Evolutionary conservation across 306 rosid species (phyloP), one percentile per base, ranked within the genome.

Genomic region (Gastrolobium villosum): DNA sequence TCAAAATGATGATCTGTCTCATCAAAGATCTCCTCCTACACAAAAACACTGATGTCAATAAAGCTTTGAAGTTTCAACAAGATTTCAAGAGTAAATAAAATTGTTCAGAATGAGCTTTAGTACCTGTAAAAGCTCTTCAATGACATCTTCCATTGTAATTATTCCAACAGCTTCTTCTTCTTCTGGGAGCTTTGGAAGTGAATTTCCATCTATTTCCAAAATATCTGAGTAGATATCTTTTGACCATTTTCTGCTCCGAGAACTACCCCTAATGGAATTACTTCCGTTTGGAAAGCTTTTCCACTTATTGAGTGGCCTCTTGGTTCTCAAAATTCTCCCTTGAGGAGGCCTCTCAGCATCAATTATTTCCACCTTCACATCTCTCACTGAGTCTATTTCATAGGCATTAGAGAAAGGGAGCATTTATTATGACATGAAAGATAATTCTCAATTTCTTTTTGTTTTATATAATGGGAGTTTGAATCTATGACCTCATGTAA

Each of bases 111-210:
- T 46, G 70, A 32, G 20, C 15, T 5, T 56, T 48, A 11, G 6
- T 85, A 94, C 97, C 97, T 92, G 99, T 81, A 95, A 81, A 65
- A 95, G 99, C 88, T 95, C 97, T 82, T 93, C 98, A n/a, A 95
- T 95, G 13, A 95, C 93, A 72, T 93, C 99, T 81, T 93, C 98
- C 97, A 95, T 91, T 2, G 98, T 89, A 32, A 96, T 96, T 46
- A 96, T 73, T 10, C 99, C 99, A 28, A 91, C 96, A 55, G 97
- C 96, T 84, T 87, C 98, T 86, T 90, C 98, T 83, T 88, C 88
- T 64, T 96, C 90, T 0, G 87, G 94, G 35, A 85, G 90, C 76
- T 55, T 91, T 39, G 99, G 97, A 50, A 93, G 92, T 59, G 97
- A 79, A 71, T 78, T 86, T 53, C 84, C 89, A 79, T 90, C 88